phyloP scores from a whole-genome alignment of 306 rosid genomes.

The Ochetophila trinervis region DNA sequence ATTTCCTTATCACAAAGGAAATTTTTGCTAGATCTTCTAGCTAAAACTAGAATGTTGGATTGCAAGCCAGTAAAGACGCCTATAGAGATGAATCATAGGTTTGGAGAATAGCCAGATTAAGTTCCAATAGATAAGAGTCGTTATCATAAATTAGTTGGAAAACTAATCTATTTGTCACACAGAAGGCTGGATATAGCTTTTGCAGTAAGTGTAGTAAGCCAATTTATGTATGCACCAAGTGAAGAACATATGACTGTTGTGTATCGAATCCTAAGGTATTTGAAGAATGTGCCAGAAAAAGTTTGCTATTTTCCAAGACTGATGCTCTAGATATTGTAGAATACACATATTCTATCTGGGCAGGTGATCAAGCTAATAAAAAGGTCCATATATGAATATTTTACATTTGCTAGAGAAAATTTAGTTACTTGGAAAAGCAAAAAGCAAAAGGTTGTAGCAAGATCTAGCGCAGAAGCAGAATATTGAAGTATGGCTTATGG shows the following conservation, averaged over 20 bases:
- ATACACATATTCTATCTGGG: background rate
- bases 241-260: background rate
- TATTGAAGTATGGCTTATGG: background rate
- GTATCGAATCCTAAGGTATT: background rate
- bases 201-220: background rate
- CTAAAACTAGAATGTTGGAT: background rate
- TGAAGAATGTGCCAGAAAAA: background rate
- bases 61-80: background rate
- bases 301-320: background rate
- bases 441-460: background rate
- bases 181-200: background rate
- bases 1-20: background rate
- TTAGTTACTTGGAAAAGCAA: background rate
- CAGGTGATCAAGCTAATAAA: background rate
- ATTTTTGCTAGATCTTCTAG: background rate
- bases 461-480: background rate
- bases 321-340: background rate
- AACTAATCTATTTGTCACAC: background rate
- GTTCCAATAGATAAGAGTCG: background rate
- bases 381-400: background rate
- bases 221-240: background rate
- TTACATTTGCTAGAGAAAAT: background rate
- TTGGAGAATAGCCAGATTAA: background rate
- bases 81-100: background rate
- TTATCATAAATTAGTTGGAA: background rate